These are phyloP conservation scores for Chromosphaera perkinsii DNA, from an alignment of 208 protist species.

Conservation along the genomic window DNA sequence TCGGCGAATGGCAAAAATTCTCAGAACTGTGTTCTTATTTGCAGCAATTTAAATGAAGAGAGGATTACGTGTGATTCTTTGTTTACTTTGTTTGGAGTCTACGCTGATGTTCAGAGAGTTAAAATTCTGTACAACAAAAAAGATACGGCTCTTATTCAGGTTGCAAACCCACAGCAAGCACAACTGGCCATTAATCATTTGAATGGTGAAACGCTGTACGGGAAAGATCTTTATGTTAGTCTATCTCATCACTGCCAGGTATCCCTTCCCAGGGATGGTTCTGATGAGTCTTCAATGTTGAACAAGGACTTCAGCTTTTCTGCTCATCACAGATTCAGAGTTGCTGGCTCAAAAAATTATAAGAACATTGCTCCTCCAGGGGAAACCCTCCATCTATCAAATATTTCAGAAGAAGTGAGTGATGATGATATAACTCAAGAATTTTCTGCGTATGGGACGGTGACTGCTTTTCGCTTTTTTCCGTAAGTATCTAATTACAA, in stretches of 20 bases:
- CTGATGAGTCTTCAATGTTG: too few relatives aligned
- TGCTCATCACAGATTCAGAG: slow-evolving; percentile 8
- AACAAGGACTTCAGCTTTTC: slow-evolving; percentile 20
- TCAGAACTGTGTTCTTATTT: slow-evolving; percentile 8
- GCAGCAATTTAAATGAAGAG: slow-evolving; percentile 14
- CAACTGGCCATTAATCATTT: not conserved
- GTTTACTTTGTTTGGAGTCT: slow-evolving; percentile 25
- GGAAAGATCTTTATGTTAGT: not conserved
- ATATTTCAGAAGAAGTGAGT: not conserved
- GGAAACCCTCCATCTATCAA: slow-evolving; percentile 13
- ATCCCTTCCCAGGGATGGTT: too few relatives aligned
- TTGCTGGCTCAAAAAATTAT: slow-evolving; percentile 21
- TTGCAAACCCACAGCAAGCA: slow-evolving; percentile 3
- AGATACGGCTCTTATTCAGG: slow-evolving; percentile 21
- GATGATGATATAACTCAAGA: slow-evolving; percentile 4
- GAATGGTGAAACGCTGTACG: not conserved
- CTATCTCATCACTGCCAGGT: not conserved
- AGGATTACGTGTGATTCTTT: slow-evolving; percentile 21
- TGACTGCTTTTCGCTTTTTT: slow-evolving; percentile 15
- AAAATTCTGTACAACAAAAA: slow-evolving; percentile 29
- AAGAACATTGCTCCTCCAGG: slow-evolving; percentile 20
- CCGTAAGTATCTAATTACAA: not conserved
- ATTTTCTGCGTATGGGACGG: slow-evolving; percentile 11
- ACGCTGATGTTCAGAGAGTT: slow-evolving; percentile 26
- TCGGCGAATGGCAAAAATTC: too few relatives aligned